These are phyloP conservation scores for Ophiostoma populinum DNA, from an alignment of 2,329 filamentous ascomycete genomes.

Conservation along the genomic window DNA sequence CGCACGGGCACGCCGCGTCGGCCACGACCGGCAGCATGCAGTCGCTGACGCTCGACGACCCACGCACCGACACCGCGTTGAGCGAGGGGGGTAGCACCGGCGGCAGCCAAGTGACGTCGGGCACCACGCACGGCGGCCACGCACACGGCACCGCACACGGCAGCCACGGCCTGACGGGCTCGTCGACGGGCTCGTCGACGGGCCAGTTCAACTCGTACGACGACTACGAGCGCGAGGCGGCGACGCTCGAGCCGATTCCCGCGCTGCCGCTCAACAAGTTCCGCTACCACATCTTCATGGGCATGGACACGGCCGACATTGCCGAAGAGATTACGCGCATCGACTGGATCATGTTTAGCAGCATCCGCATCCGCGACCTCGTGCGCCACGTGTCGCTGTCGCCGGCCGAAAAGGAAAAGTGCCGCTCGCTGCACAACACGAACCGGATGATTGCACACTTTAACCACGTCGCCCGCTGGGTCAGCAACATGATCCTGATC, in stretches of 20 bases:
- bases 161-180: not conserved
- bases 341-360: constrained; percentile 96
- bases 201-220: constrained; percentile 52
- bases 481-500: constrained; percentile 68
- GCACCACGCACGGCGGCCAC: no score
- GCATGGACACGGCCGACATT: constrained; percentile 65
- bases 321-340: constrained; percentile 87
- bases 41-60: constrained; percentile 31
- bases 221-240: constrained; percentile 64
- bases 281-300: constrained; percentile 84
- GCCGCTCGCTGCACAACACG: constrained; percentile 65
- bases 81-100: no score
- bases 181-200: constrained; percentile 17
- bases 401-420: constrained; percentile 52
- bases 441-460: constrained; percentile 91
- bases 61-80: no score
- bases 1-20: constrained; percentile 10
- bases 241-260: constrained; percentile 50
- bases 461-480: constrained; percentile 71
- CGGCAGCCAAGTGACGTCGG: no score
- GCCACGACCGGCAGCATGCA: constrained; percentile 26
- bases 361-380: constrained; percentile 81
- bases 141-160: not conserved
- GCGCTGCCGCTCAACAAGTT: constrained; percentile 60
- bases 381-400: constrained; percentile 78